Percentiles rank a stretch among this genome's conserved stretches.
phyloP scores from a whole-genome alignment of 768 basidiomycete genomes.

The Mycena floridula region DNA sequence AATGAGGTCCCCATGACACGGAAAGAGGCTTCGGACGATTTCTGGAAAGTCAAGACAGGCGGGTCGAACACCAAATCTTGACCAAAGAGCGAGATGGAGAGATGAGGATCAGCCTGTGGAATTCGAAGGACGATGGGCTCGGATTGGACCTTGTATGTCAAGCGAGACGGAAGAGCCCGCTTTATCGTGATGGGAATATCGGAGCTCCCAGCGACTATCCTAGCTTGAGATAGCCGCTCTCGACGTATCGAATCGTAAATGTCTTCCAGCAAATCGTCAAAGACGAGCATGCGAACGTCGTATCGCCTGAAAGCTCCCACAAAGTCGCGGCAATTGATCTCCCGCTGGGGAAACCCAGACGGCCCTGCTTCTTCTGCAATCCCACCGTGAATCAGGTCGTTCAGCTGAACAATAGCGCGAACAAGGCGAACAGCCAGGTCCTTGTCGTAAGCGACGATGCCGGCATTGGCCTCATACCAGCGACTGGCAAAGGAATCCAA shows the following conservation, averaged over 20 bases:
- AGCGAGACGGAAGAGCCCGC: conserved; percentile 63
- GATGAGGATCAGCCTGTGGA: conserved; percentile 75
- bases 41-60: conserved; percentile 70
- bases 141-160: conserved; percentile 86
- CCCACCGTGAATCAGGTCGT: conserved; percentile 79
- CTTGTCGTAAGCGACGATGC: conserved; percentile 73
- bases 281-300: conserved; percentile 64
- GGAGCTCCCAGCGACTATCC: conserved; percentile 32
- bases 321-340: conserved; percentile 74
- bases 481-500: conserved; percentile 80
- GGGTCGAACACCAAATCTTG: conserved; percentile 90
- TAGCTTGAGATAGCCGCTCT: conserved; percentile 70
- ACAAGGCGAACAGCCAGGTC: conserved; percentile 75
- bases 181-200: conserved; percentile 65
- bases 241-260: conserved; percentile 73
- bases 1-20: conserved; percentile 82
- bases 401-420: conserved; percentile 79
- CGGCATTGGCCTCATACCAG: conserved; percentile 88
- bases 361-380: conserved; percentile 56
- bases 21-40: conserved; percentile 80
- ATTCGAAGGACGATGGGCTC: conserved; percentile 85
- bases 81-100: conserved; percentile 80
- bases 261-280: conserved; percentile 70
- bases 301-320: conserved; percentile 75
- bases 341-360: conserved; percentile 46